A percentile compares a stretch with the other conserved stretches of the same genome.
These are phyloP conservation scores for Flaveria trinervia DNA, from an alignment of 129 eudicot genomes.

Conservation along the genomic window DNA sequence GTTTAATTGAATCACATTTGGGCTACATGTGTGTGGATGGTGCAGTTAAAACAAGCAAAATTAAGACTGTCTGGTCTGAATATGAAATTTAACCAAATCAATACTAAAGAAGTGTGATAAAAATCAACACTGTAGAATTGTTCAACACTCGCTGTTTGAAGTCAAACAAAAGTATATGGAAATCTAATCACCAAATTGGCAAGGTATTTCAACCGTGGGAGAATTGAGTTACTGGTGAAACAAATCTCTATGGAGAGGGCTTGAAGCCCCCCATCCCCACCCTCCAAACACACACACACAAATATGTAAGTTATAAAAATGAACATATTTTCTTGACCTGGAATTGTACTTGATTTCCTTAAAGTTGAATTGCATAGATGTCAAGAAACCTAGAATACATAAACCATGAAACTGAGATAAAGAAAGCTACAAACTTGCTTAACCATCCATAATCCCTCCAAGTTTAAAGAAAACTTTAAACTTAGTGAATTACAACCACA, in stretches of 20 bases:
- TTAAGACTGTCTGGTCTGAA: not conserved
- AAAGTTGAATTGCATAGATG: not conserved
- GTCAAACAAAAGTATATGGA: slow-evolving; percentile 9
- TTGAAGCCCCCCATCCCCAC: not conserved
- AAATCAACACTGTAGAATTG: not conserved
- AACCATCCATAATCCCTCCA: not conserved
- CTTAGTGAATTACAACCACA: not conserved
- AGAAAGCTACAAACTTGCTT: not conserved
- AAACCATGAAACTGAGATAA: not conserved
- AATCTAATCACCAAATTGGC: not conserved
- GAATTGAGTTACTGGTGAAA: not conserved
- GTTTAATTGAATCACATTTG: not conserved
- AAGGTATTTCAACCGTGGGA: not conserved
- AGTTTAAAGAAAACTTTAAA: not conserved
- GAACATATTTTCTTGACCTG: not conserved
- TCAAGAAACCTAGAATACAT: not conserved
- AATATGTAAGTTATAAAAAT: not conserved
- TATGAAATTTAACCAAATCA: not conserved
- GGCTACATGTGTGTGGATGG: not conserved
- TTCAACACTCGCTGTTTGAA: not conserved
- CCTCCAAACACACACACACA: too few relatives aligned
- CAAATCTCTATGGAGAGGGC: not conserved
- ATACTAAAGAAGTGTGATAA: not conserved
- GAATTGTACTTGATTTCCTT: not conserved
- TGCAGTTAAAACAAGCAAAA: not conserved